Conservation (phyloP, 805 yeast genomes). For the Yamadazyma phyllophila region DNA sequence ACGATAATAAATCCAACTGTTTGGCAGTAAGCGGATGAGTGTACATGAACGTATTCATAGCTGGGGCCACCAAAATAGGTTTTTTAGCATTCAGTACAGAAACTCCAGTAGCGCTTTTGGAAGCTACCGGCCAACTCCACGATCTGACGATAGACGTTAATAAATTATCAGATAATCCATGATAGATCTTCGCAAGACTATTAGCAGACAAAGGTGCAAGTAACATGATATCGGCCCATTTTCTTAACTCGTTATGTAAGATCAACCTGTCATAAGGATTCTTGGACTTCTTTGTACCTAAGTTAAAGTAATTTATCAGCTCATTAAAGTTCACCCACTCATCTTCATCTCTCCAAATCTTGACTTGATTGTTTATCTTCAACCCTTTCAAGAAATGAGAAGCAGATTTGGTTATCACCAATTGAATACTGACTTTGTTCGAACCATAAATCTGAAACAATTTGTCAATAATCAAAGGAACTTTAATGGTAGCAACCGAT, state of each 20-base stretch:
- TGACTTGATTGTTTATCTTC: constrained; percentile 62
- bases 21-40: constrained; percentile 46
- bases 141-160: constrained; percentile 41
- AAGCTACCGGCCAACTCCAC: constrained; percentile 29
- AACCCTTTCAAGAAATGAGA: constrained; percentile 65
- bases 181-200: constrained; percentile 42
- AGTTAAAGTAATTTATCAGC: constrained; percentile 13
- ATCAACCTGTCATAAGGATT: constrained; percentile 37
- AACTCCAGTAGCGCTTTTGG: constrained; percentile 6
- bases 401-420: constrained; percentile 82
- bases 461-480: constrained; percentile 85
- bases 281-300: constrained; percentile 23
- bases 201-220: constrained; percentile 47
- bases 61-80: constrained; percentile 47
- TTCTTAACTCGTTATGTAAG: constrained; percentile 43
- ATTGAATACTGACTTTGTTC: constrained; percentile 70
- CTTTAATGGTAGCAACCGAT: constrained; percentile 92
- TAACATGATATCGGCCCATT: constrained; percentile 48
- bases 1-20: constrained; percentile 31
- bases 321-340: constrained; percentile 68
- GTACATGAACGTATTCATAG: constrained; percentile 49
- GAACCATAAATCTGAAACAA: constrained; percentile 75
- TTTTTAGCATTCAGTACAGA: constrained; percentile 23
- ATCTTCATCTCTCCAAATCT: constrained; percentile 89
- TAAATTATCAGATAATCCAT: constrained; percentile 45